These are phyloP conservation scores for Talaromyces borbonicus DNA, from an alignment of 495 filamentous ascomycete genomes.

Conservation along the genomic window DNA sequence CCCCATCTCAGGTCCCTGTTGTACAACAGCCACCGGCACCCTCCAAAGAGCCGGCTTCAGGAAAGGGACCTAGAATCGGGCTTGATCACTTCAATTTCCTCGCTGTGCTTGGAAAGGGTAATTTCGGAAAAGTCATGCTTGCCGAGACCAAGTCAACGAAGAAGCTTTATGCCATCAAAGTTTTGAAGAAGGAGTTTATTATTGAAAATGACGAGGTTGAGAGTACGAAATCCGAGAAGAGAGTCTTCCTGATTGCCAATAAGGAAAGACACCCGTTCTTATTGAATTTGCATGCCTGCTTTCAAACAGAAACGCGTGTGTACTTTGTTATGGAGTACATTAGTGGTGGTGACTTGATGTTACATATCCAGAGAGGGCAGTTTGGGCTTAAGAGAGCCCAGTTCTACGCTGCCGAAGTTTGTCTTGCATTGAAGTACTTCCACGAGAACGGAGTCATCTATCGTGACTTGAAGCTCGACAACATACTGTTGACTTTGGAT, in stretches of 20 bases:
- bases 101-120: slow-evolving; percentile 96
- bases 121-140: slow-evolving; percentile 99
- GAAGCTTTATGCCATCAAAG: slow-evolving; percentile 96
- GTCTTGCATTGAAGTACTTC: slow-evolving; percentile 96
- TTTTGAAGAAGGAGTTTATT: slow-evolving; percentile 99
- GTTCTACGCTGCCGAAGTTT: slow-evolving; percentile 98
- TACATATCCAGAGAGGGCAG: slow-evolving; percentile 94
- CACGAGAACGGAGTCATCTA: slow-evolving; percentile 99
- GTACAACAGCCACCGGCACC: slow-evolving; percentile 21
- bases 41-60: slow-evolving; percentile 44
- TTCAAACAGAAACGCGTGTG: slow-evolving; percentile 96
- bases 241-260: slow-evolving; percentile 94
- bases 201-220: slow-evolving; percentile 99
- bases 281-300: slow-evolving; percentile 91
- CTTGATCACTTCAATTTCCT: slow-evolving; percentile 99
- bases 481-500: slow-evolving; percentile 91
- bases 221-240: slow-evolving; percentile 94
- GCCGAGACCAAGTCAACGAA: slow-evolving; percentile 90
- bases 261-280: slow-evolving; percentile 97
- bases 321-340: slow-evolving; percentile 99
- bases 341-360: slow-evolving; percentile 96
- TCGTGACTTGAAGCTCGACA: slow-evolving; percentile 98
- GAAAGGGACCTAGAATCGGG: slow-evolving; percentile 71
- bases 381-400: slow-evolving; percentile 95
- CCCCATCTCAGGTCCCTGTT: slow-evolving; percentile 18